Base-by-base conservation (phyloP, 2,329 filamentous ascomycete species). In the Claviceps paspali region DNA sequence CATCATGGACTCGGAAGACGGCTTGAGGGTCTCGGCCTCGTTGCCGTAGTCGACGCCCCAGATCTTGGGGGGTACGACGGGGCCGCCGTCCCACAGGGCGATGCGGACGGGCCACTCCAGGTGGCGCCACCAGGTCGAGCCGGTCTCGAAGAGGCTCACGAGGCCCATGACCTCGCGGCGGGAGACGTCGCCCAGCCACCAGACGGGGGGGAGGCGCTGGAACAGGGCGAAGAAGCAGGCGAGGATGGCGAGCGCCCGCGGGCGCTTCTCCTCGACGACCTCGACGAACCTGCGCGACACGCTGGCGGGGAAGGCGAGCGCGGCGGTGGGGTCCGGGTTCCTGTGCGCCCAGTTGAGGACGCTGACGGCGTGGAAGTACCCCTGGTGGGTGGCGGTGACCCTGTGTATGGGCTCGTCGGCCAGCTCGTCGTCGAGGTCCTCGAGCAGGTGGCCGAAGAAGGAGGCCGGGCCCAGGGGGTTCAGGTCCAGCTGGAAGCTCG, bases 101-200 rank as follows among this genome's bases (percentile, higher is more conserved):
- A 76, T 72, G 8, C 68, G 63, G 36, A 75, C 58, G 1, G 72
- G 70, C 72, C 72, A 76, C 46, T 75, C 69, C 5, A 76, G 59
- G 44, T 74, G 70, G 24, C 66, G 63, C 72, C 70, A 75, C 72
- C 72, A 76, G 36, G 63, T 60, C 19, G 69, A 73, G 33, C 71
- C 67, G 2, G 65, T 62, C 47, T 73, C 68, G 49, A 76, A 76
- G 26, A 75, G 54, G 26, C 65, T 67, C 15, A 74, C 65, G 18
- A 81, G 65, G 15, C 77, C 76, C 50, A 73, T 68, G 12, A 83
- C 71, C 47, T 83, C 73, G 38, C 73, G 68, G 12, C 69, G 67
- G 6, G 76, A 70, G 48, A 80, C 76, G 28, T 78, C 76, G 15
- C 74, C 66, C 21, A 82, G 59, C 79, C 79, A 84, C 79, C 79